Evolutionary conservation across 2,329 filamentous ascomycete genomes (phyloP).

Genomic region (Fusarium sp.): DNA sequence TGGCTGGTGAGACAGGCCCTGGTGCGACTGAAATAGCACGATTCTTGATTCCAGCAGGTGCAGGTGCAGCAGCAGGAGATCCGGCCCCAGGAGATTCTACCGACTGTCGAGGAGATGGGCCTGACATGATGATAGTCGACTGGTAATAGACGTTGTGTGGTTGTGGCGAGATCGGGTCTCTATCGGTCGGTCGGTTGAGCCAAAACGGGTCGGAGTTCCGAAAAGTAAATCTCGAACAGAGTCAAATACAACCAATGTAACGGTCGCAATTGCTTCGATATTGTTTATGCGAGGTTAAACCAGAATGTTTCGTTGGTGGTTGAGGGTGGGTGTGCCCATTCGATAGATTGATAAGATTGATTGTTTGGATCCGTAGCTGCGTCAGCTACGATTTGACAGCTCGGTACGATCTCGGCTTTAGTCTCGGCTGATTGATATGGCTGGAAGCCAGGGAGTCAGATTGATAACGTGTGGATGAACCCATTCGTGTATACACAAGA

Average conservation of each 20-base stretch:
- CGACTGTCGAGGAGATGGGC: slow-evolving; percentile 34
- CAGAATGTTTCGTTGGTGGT: slow-evolving; percentile 14
- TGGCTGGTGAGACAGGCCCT: slow-evolving; percentile 42
- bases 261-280: not conserved
- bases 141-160: slow-evolving; percentile 26
- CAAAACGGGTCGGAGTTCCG: slow-evolving; percentile 48
- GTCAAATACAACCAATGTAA: slow-evolving; percentile 25
- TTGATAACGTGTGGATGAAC: slow-evolving; percentile 17
- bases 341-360: slow-evolving; percentile 44
- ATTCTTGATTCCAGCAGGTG: slow-evolving; percentile 30
- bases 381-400: slow-evolving; percentile 27
- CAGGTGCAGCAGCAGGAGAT: slow-evolving; percentile 30
- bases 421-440: slow-evolving; percentile 27
- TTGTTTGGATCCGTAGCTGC: slow-evolving; percentile 26
- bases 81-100: slow-evolving; percentile 40
- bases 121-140: slow-evolving; percentile 44
- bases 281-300: slow-evolving; percentile 1
- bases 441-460: slow-evolving; percentile 28
- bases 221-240: slow-evolving; percentile 18
- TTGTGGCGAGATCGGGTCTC: slow-evolving; percentile 40
- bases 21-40: slow-evolving; percentile 45
- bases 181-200: slow-evolving; percentile 39
- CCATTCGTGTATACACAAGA: slow-evolving; percentile 24
- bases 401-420: slow-evolving; percentile 38
- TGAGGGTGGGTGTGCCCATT: slow-evolving; percentile 10